Evolutionary conservation across 768 basidiomycete genomes (phyloP).

Genomic region (Ramaria sp.): DNA sequence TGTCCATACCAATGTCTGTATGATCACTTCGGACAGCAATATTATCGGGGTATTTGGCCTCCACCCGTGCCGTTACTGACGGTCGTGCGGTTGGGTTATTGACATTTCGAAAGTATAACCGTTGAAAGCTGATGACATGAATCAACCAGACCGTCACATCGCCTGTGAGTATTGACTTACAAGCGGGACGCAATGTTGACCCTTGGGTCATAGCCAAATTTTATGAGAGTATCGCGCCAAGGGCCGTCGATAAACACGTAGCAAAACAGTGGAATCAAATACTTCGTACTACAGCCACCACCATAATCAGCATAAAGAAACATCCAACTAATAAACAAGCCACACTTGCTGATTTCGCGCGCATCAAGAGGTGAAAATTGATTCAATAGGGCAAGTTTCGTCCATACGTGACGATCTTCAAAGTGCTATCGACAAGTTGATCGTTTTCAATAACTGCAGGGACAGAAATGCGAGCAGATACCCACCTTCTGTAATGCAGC

Average conservation of each 20-base stretch:
- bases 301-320: background rate
- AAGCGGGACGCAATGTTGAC: slow-evolving; percentile 60
- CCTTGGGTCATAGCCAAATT: slow-evolving; percentile 85
- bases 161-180: slow-evolving; percentile 37
- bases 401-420: slow-evolving; percentile 76
- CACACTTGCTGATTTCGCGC: slow-evolving; percentile 68
- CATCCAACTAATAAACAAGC: background rate
- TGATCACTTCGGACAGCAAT: background rate
- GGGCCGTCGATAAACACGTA: slow-evolving; percentile 93
- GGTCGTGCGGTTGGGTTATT: slow-evolving; percentile 72
- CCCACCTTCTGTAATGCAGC: slow-evolving; percentile 43
- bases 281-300: slow-evolving; percentile 50
- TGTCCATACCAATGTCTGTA: background rate
- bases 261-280: slow-evolving; percentile 66
- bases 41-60: slow-evolving; percentile 3
- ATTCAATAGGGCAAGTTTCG: slow-evolving; percentile 74
- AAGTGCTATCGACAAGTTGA: slow-evolving; percentile 43
- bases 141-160: background rate
- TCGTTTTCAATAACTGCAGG: background rate
- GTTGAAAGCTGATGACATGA: slow-evolving; percentile 59
- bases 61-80: slow-evolving; percentile 51
- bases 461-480: slow-evolving; percentile 1
- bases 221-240: slow-evolving; percentile 82
- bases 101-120: slow-evolving; percentile 81
- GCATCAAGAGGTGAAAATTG: slow-evolving; percentile 62